phyloP scores from a whole-genome alignment of 2,329 filamentous ascomycete genomes.

The Eutypella sp. region DNA sequence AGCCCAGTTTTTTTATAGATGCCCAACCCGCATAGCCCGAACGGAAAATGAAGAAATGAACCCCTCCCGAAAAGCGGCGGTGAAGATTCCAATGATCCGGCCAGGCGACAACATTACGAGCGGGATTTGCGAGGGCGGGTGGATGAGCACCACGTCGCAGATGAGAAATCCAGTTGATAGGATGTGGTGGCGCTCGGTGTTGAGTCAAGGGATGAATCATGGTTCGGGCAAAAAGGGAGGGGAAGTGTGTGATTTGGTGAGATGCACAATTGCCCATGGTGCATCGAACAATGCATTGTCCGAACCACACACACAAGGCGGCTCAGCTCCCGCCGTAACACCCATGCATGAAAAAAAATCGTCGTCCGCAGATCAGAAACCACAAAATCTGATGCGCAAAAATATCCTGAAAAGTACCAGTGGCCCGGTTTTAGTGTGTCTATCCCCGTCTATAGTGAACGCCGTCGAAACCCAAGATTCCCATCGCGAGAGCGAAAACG shows the following conservation, averaged over 20 bases:
- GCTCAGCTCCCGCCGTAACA: conserved; percentile 13
- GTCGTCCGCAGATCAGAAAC: too few species aligned
- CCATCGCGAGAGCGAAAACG: conserved; percentile 11
- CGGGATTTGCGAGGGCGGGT: conserved; percentile 5
- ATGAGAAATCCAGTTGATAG: background rate
- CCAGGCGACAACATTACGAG: conserved; percentile 2
- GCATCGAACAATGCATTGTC: background rate
- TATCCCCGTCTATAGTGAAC: conserved; percentile 20
- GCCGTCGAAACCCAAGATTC: conserved; percentile 11
- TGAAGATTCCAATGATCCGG: conserved; percentile 6
- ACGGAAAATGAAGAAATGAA: conserved; percentile 14
- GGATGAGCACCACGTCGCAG: background rate
- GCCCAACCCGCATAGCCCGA: too few species aligned
- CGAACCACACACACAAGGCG: conserved; percentile 1
- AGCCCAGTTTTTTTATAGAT: conserved; percentile 26
- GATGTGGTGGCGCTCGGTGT: background rate
- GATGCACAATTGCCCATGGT: background rate
- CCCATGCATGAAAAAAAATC: conserved; percentile 12
- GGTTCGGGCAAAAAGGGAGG: background rate
- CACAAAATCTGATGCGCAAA: too few species aligned
- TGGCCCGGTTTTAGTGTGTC: background rate
- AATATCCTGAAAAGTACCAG: conserved; percentile 9
- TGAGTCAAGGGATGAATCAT: conserved; percentile 3
- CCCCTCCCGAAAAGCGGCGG: conserved; percentile 5
- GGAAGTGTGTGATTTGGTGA: too few species aligned